A percentile compares a stretch with the other conserved stretches of the same genome.
phyloP scores from a whole-genome alignment of 768 basidiomycete species.

The Tulasnella sp. region DNA sequence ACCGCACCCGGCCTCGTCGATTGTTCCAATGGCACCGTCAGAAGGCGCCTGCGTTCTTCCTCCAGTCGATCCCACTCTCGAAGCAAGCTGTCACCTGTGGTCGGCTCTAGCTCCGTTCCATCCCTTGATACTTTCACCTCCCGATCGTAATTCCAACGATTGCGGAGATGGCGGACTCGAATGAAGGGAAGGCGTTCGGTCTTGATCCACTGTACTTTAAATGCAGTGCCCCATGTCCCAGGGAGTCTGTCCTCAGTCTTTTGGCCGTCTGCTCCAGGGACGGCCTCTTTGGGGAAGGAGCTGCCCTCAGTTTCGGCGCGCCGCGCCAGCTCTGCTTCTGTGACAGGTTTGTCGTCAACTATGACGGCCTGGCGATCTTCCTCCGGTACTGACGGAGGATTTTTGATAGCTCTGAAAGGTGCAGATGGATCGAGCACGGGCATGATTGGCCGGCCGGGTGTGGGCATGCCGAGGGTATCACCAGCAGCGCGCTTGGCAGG shows the following conservation, averaged over 20 bases:
- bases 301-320: slow-evolving; percentile 4
- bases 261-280: background rate
- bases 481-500: background rate
- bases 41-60: background rate
- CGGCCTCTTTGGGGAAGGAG: background rate
- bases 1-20: background rate
- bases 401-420: background rate
- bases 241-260: background rate
- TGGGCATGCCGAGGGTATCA: slow-evolving; percentile 1
- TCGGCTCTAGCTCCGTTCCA: slow-evolving; percentile 86
- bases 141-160: slow-evolving; percentile 84
- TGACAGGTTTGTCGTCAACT: slow-evolving; percentile 7
- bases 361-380: background rate
- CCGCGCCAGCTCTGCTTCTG: background rate
- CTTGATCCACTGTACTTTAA: slow-evolving; percentile 74
- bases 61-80: slow-evolving; percentile 47
- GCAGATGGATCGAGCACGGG: background rate
- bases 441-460: background rate
- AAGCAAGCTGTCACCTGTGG: slow-evolving; percentile 52
- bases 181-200: slow-evolving; percentile 62
- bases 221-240: slow-evolving; percentile 57
- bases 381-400: background rate
- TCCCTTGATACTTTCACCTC: slow-evolving; percentile 77
- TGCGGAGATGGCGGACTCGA: slow-evolving; percentile 67
- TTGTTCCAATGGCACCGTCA: background rate